Base-by-base conservation (phyloP, 371 early-diverging fungal species). In the Actinomortierella wolfii region DNA sequence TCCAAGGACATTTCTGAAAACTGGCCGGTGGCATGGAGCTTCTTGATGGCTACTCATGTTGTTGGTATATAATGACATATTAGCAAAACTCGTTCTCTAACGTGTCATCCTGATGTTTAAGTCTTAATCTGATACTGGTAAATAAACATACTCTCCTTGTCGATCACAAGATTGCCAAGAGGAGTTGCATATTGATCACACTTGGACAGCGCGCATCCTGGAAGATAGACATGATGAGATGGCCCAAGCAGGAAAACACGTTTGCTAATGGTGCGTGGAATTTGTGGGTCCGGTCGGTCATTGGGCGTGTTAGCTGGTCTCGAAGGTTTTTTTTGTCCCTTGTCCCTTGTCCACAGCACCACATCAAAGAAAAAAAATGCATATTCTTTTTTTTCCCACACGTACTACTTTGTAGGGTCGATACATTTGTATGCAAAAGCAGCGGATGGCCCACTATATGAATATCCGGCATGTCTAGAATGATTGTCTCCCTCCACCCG, bases 241-340 rank as follows among this genome's bases (percentile, higher is more conserved):
- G 98, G 98, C 0, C 97, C 97, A 3, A 96, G 84, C 8, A 97
- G 80, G 67, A 95, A 94, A 4, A 97, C 89, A 3, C 93, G 91
- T 59, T 89, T 81, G 56, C 92, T 92, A 44, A 28, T 52, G 51
- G 23, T 49, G 15, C 7, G 26, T 40, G 18, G 24, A 18, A 13
- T n/a, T n/a, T n/a, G n/a, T n/a, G n/a, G n/a, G n/a, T n/a, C n/a
- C n/a, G n/a, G n/a, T n/a, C n/a, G n/a, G n/a, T n/a, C n/a, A n/a
- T n/a, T n/a, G n/a, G n/a, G n/a, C n/a, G n/a, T n/a, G n/a, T n/a
- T n/a, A n/a, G 1, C 40, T 26, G 26, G 28, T 24, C 34, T 64
- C 15, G 41, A 61, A 55, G 48, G 18, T 17, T 28, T 11, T 42
- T 25, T 15, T 14, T 40, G 5, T 49, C 26, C 23, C 21, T 15